A percentile compares a stretch with the other conserved stretches of the same genome.
phyloP scores from a whole-genome alignment of 306 rosid genomes.

The Fragaria nilgerrensis region DNA sequence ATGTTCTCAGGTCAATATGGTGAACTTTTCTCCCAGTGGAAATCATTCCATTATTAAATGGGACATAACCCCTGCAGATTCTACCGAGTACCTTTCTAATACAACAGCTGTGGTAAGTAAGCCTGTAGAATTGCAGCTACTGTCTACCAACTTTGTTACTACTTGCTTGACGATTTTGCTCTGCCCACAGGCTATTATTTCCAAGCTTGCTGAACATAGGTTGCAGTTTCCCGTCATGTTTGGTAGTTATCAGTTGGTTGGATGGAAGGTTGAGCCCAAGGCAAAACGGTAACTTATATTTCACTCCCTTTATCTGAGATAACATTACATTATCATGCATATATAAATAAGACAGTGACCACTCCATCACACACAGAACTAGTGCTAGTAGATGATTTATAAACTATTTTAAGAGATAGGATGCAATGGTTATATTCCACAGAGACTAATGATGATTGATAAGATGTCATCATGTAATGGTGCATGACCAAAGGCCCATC shows the following conservation, averaged over 20 bases:
- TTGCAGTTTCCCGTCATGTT: constrained; percentile 66
- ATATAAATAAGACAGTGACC: neutral
- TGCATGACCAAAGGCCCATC: neutral
- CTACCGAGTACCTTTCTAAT: constrained; percentile 57
- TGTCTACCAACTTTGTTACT: constrained; percentile 15
- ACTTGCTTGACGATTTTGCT: constrained; percentile 26
- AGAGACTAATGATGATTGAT: neutral
- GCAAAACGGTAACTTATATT: constrained; percentile 45
- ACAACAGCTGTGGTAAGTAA: constrained; percentile 62
- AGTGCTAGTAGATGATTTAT: neutral
- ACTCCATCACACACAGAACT: neutral
- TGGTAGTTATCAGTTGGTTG: constrained; percentile 61
- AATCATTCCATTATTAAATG: constrained; percentile 57
- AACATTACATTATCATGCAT: neutral
- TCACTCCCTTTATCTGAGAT: neutral
- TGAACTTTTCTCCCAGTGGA: constrained; percentile 52
- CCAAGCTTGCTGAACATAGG: constrained; percentile 60
- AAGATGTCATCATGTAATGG: constrained; percentile 6
- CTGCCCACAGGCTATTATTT: constrained; percentile 57
- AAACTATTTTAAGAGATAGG: neutral
- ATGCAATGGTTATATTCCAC: neutral
- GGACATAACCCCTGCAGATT: constrained; percentile 61
- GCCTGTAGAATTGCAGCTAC: constrained; percentile 16
- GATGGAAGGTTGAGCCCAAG: constrained; percentile 62
- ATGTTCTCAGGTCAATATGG: constrained; percentile 58